Percentiles rank a stretch among this genome's conserved stretches.
Evolutionary conservation across 495 filamentous ascomycete species (phyloP).

Genomic region (Neurospora sp.): DNA sequence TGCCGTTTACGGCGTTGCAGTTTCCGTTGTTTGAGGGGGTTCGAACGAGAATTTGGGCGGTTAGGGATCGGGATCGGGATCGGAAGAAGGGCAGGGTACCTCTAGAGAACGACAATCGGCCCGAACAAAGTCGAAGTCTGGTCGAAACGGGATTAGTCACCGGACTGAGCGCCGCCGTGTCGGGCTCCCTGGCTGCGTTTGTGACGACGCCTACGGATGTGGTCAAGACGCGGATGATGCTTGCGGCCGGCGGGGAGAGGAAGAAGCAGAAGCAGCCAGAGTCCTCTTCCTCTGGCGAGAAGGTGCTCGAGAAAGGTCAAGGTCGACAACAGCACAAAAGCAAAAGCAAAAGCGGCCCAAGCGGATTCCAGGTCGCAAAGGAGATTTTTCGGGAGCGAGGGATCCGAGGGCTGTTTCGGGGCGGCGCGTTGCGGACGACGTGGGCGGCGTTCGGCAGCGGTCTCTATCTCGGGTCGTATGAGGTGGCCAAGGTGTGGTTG

Average conservation of each 20-base stretch:
- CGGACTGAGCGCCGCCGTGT: constrained; percentile 55
- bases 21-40: constrained; percentile 78
- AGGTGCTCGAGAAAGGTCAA: constrained; percentile 19
- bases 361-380: constrained; percentile 46
- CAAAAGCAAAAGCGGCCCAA: constrained; percentile 4
- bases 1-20: constrained; percentile 80
- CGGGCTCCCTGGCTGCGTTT: constrained; percentile 59
- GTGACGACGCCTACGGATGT: constrained; percentile 78
- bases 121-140: constrained; percentile 19
- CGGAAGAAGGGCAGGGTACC: background rate
- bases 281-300: constrained; percentile 13
- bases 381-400: constrained; percentile 56
- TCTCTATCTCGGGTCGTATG: constrained; percentile 78
- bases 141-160: constrained; percentile 58
- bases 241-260: constrained; percentile 37
- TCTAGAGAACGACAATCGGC: background rate
- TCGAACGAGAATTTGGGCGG: constrained; percentile 30
- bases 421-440: constrained; percentile 59
- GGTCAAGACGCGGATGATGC: constrained; percentile 74
- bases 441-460: constrained; percentile 79
- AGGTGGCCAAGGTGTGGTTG: constrained; percentile 65
- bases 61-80: constrained; percentile 10
- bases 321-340: background rate
- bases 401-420: constrained; percentile 62
- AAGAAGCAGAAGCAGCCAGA: constrained; percentile 2